A percentile compares a stretch with the other conserved stretches of the same genome.
These are phyloP conservation scores for Begonia fuchsioides DNA, from an alignment of 306 rosid species.

Conservation along the genomic window DNA sequence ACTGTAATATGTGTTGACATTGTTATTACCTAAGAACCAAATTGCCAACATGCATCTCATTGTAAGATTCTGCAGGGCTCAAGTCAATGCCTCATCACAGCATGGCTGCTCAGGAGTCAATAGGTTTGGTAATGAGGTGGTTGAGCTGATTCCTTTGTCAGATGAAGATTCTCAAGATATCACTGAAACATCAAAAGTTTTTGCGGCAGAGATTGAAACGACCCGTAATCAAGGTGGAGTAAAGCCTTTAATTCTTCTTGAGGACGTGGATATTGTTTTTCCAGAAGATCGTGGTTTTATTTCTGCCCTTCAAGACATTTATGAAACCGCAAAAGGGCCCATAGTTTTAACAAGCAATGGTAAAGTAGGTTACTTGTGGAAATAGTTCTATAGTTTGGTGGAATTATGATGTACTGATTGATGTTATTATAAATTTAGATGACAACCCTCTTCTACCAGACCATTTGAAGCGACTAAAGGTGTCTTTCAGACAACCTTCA, in stretches of 20 bases:
- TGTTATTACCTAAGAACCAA: too few species aligned
- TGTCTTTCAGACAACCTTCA: constrained; percentile 50
- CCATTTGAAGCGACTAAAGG: constrained; percentile 30
- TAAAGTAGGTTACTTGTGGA: constrained; percentile 31
- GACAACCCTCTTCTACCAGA: constrained; percentile 42
- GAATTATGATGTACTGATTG: constrained; percentile 3
- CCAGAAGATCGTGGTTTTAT: constrained; percentile 76
- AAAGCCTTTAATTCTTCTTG: constrained; percentile 58
- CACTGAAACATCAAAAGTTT: constrained; percentile 4
- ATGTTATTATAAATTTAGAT: constrained; percentile 37
- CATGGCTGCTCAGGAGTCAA: constrained; percentile 19
- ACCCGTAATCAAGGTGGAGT: constrained; percentile 13
- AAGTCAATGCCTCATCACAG: constrained; percentile 9
- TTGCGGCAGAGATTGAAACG: constrained; percentile 4
- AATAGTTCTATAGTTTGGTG: constrained; percentile 8
- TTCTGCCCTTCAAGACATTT: constrained; percentile 63
- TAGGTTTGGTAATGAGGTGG: constrained; percentile 19
- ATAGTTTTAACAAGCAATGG: constrained; percentile 86
- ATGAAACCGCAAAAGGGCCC: constrained; percentile 68
- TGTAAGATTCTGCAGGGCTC: too few species aligned
- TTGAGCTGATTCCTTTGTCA: constrained; percentile 29
- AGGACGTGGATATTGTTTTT: constrained; percentile 75
- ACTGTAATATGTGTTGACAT: too few species aligned
- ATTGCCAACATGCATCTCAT: too few species aligned
- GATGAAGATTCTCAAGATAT: constrained; percentile 28